Conservation (phyloP, 208 protist species). For the Acanthamoeba healyi region DNA sequence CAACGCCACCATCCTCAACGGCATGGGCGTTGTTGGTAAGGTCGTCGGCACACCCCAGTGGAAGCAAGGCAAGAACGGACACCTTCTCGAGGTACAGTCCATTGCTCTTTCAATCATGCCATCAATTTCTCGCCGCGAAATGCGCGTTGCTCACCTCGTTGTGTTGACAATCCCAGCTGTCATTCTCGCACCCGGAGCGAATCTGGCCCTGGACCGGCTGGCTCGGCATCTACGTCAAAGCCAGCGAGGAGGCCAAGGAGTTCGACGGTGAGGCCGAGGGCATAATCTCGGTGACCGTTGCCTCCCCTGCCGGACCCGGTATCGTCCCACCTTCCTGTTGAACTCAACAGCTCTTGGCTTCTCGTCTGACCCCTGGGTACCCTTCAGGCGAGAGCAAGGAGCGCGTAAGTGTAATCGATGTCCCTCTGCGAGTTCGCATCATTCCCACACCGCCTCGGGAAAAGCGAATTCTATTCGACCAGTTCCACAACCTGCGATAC, state of each 20-base stretch:
- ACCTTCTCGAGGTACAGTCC: constrained; percentile 57
- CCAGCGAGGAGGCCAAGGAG: not conserved
- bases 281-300: constrained; percentile 69
- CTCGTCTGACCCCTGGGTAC: not conserved
- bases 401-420: not conserved
- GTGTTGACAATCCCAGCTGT: not conserved
- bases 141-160: not conserved
- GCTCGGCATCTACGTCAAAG: constrained; percentile 88
- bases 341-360: not conserved
- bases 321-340: not conserved
- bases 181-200: constrained; percentile 62
- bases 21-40: constrained; percentile 82
- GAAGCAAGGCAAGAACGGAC: constrained; percentile 40
- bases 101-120: not conserved
- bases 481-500: constrained; percentile 96
- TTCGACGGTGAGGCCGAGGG: constrained; percentile 81
- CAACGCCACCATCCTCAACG: constrained; percentile 96
- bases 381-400: constrained; percentile 32
- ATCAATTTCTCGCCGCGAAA: too few relatives aligned
- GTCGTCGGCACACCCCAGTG: constrained; percentile 71
- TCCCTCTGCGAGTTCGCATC: constrained; percentile 78
- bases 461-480: constrained; percentile 95
- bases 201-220: constrained; percentile 94
- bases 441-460: constrained; percentile 91
- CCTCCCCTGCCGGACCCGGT: constrained; percentile 52